Evolutionary conservation across 2,329 filamentous ascomycete species (phyloP).

Genomic region (Fusarium sp.): DNA sequence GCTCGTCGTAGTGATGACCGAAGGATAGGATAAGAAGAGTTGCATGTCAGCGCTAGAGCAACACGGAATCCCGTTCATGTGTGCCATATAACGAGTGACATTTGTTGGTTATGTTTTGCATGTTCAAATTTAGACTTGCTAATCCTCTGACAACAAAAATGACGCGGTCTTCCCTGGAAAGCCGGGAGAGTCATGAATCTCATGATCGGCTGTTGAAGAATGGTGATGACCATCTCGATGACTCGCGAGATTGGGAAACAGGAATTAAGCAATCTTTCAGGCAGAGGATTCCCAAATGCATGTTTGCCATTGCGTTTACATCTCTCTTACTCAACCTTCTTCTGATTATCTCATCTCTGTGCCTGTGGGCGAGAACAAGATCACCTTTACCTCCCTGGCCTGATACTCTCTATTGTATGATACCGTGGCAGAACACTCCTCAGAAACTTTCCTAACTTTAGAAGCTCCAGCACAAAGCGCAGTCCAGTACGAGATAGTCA

Average conservation of each 20-base stretch:
- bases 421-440: rapidly evolving
- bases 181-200: background rate
- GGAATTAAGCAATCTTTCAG: too few relatives aligned
- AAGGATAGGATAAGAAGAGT: background rate
- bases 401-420: background rate
- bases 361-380: background rate
- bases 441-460: rapidly evolving
- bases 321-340: background rate
- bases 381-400: slow-evolving; percentile 2
- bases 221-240: background rate
- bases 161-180: background rate
- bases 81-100: background rate
- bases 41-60: background rate
- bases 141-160: background rate
- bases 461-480: background rate
- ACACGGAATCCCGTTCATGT: background rate
- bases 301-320: background rate
- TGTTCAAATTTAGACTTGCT: rapidly evolving
- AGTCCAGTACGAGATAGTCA: background rate
- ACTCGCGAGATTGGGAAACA: background rate
- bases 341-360: background rate
- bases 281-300: background rate
- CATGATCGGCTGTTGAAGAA: background rate
- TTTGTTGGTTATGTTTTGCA: background rate
- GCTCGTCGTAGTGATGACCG: background rate